Evolutionary conservation across 2,329 filamentous ascomycete species (phyloP).

Genomic region (Neurospora sp.): DNA sequence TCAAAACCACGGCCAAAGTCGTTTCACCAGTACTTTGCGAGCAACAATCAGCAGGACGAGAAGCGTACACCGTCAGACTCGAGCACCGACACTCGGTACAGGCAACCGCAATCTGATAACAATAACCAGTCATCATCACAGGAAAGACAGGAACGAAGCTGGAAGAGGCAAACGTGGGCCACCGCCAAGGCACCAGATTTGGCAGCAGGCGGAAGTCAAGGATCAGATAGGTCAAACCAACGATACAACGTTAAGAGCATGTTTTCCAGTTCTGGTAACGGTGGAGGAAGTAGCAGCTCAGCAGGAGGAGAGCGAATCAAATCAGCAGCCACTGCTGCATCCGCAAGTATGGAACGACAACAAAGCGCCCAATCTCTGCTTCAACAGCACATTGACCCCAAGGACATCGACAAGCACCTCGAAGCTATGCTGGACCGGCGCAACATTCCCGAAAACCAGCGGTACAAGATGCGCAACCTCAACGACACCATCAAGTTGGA

Average conservation of each 20-base stretch:
- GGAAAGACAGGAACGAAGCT: not conserved
- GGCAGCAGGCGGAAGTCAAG: not conserved
- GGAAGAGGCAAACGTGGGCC: not conserved
- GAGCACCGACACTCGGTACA: not conserved
- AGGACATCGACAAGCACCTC: constrained; percentile 46
- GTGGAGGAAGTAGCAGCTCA: not conserved
- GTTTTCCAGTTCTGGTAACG: not conserved
- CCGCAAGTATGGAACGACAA: not conserved
- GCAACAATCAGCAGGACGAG: not conserved
- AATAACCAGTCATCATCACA: not conserved
- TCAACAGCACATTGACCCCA: constrained; percentile 33
- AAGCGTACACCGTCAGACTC: not conserved
- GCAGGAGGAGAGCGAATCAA: not conserved
- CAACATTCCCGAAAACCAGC: constrained; percentile 88
- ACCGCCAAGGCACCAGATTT: not conserved
- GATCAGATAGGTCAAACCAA: not conserved
- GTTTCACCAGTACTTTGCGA: not conserved
- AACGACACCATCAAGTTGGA: constrained; percentile 89
- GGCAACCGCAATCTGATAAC: not conserved
- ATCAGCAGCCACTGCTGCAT: not conserved
- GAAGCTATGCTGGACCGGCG: constrained; percentile 67
- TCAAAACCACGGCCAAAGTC: not conserved
- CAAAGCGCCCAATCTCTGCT: constrained; percentile 2
- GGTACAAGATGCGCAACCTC: constrained; percentile 88
- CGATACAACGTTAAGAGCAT: not conserved